phyloP scores from a whole-genome alignment of 257 asterid species.

The Hygrophila difformis region DNA sequence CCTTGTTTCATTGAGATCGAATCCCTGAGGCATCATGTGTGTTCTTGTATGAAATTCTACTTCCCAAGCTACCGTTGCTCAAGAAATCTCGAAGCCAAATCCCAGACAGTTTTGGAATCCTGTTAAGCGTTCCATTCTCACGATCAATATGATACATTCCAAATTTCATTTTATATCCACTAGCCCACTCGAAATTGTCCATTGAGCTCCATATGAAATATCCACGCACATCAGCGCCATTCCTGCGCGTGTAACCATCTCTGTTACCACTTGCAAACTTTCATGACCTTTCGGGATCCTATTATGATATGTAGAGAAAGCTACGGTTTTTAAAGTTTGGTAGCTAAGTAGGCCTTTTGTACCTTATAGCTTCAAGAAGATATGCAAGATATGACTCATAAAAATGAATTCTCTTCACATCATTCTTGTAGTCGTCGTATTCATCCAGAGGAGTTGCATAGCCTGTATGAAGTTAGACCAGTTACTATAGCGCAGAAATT shows the following conservation, averaged over 20 bases:
- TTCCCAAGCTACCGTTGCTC: slow-evolving; percentile 16
- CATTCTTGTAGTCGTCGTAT: slow-evolving; percentile 24
- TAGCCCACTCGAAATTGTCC: slow-evolving; percentile 65
- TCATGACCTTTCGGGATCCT: not conserved
- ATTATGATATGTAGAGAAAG: too few species aligned
- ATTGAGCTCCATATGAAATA: slow-evolving; percentile 69
- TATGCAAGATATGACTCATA: slow-evolving; percentile 50
- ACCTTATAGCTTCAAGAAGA: slow-evolving; percentile 66
- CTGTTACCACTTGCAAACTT: not conserved
- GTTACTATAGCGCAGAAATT: not conserved
- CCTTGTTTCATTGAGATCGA: slow-evolving; percentile 8
- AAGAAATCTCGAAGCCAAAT: slow-evolving; percentile 55
- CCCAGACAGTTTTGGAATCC: slow-evolving; percentile 57
- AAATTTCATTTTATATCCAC: slow-evolving; percentile 37
- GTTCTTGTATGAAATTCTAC: not conserved
- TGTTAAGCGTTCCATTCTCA: slow-evolving; percentile 21
- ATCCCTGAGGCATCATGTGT: slow-evolving; percentile 3
- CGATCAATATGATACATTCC: slow-evolving; percentile 43
- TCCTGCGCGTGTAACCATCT: slow-evolving; percentile 19
- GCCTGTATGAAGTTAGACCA: slow-evolving; percentile 32
- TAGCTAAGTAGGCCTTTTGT: not conserved
- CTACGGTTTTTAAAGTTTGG: not conserved
- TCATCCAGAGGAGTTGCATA: slow-evolving; percentile 36
- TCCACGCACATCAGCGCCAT: slow-evolving; percentile 65
- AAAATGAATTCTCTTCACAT: slow-evolving; percentile 39